These are phyloP conservation scores for Plasmodium sp. DNA, from an alignment of 169 alveolate species.

Conservation along the genomic window DNA sequence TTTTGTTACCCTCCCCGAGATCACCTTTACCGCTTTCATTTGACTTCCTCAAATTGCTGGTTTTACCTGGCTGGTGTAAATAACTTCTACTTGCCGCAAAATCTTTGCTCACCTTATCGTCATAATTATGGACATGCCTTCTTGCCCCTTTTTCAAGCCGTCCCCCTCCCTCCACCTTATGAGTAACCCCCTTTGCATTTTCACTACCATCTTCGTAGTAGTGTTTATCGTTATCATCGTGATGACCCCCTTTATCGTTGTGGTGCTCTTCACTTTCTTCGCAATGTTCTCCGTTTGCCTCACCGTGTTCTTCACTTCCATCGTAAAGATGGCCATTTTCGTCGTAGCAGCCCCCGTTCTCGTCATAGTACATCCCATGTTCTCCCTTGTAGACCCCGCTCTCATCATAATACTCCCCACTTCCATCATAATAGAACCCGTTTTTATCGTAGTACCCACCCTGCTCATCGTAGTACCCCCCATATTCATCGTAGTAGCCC, in stretches of 20 bases:
- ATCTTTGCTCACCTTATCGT: background rate
- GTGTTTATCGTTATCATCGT: background rate
- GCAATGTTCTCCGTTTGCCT: background rate
- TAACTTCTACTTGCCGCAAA: background rate
- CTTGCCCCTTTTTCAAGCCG: background rate
- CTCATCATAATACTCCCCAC: constrained; percentile 10
- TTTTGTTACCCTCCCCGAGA: background rate
- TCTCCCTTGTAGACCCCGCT: background rate
- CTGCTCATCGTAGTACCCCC: background rate
- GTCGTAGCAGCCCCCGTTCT: background rate
- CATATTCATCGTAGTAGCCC: background rate
- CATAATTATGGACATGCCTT: background rate
- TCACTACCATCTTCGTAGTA: background rate
- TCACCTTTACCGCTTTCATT: background rate
- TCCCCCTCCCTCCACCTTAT: background rate
- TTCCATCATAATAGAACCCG: constrained; percentile 27
- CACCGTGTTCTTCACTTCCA: background rate
- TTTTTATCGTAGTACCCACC: background rate
- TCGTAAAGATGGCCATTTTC: background rate
- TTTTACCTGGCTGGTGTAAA: background rate
- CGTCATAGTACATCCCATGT: background rate
- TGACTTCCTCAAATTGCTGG: background rate
- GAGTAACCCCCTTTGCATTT: background rate
- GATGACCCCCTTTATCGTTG: background rate
- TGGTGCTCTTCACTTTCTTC: background rate